These are phyloP conservation scores for Hanseniaspora taiwanica DNA, from an alignment of 805 yeast genomes.

Conservation along the genomic window DNA sequence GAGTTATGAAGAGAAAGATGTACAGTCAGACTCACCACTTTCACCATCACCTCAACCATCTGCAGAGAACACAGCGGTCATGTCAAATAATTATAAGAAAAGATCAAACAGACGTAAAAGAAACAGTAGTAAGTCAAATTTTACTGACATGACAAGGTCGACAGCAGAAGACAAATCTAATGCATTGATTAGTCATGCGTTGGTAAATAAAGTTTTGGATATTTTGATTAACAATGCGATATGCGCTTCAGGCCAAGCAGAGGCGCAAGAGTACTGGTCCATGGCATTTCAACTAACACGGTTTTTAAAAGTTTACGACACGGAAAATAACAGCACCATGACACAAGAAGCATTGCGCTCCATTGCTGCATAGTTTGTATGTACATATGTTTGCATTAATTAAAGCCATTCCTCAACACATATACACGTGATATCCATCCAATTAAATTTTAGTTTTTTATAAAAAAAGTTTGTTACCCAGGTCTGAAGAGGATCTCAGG, in stretches of 20 bases:
- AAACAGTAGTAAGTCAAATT: no score
- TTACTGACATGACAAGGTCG: no score
- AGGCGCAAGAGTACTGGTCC: conserved; percentile 23
- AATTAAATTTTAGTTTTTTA: background rate
- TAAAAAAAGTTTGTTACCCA: no score
- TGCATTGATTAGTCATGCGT: conserved; percentile 15
- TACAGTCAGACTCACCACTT: background rate
- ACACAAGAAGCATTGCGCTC: conserved; percentile 15
- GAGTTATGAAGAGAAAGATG: conserved; percentile 15
- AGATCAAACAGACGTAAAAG: background rate
- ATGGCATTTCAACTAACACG: conserved; percentile 23
- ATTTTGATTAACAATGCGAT: conserved; percentile 20
- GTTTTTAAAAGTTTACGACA: conserved; percentile 18
- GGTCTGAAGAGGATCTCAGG: no score
- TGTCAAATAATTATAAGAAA: background rate
- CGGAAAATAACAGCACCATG: conserved; percentile 14
- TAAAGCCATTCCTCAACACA: background rate
- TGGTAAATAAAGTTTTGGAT: conserved; percentile 20
- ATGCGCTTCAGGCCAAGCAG: conserved; percentile 10
- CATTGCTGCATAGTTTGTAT: conserved; percentile 6
- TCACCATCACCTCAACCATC: background rate
- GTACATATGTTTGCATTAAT: background rate
- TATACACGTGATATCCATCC: background rate
- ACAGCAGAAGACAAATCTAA: no score
- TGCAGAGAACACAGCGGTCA: background rate